Evolutionary conservation across 139 green algal genomes (phyloP).

Genomic region (Chlamydomonas sp.): DNA sequence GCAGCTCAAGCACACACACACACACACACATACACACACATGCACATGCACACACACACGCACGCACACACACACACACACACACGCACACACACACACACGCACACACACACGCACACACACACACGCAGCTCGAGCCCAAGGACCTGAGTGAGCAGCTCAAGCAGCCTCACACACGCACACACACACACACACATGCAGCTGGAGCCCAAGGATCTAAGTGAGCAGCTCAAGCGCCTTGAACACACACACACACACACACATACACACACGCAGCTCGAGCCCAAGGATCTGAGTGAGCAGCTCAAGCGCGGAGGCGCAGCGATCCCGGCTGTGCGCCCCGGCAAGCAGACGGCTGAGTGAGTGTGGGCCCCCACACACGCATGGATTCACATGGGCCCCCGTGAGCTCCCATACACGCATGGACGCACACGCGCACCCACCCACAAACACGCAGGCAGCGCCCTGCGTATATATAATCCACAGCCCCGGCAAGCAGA

Average conservation of each 20-base stretch:
- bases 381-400: constrained; percentile 92
- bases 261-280: constrained; percentile 86
- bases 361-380: no score
- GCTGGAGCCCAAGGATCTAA: constrained; percentile 92
- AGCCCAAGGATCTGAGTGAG: constrained; percentile 92
- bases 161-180: no score
- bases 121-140: constrained; percentile 85
- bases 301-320: constrained; percentile 91
- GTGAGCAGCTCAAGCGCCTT: constrained; percentile 97
- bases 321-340: constrained; percentile 82
- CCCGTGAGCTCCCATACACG: constrained; percentile 97
- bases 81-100: no score
- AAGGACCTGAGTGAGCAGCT: constrained; percentile 88
- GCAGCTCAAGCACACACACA: constrained; percentile 84
- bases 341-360: constrained; percentile 79
- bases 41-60: constrained; percentile 88
- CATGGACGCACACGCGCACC: constrained; percentile 99
- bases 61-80: constrained; percentile 93
- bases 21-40: no score
- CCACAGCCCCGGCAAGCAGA: constrained; percentile 82
- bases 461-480: constrained; percentile 84
- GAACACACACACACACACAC: constrained; percentile 99
- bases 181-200: no score
- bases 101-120: constrained; percentile 99
- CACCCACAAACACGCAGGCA: constrained; percentile 82